These are phyloP conservation scores for Xylaria sp. DNA, from an alignment of 495 filamentous ascomycete species.

Conservation along the genomic window DNA sequence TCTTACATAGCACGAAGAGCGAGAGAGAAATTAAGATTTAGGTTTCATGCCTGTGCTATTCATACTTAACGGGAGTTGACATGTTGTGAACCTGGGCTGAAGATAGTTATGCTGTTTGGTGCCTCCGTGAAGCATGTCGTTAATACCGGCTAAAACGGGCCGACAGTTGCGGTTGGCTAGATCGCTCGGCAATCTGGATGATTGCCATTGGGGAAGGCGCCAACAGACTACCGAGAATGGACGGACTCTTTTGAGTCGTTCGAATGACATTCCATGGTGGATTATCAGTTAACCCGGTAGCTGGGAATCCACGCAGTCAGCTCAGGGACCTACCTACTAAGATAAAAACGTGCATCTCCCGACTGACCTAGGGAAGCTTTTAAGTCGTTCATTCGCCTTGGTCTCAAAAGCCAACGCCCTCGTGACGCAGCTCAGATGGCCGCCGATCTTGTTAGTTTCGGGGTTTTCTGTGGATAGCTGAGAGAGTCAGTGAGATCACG, in stretches of 20 bases:
- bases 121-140: not conserved
- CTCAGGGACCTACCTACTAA: not conserved
- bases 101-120: not conserved
- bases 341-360: not conserved
- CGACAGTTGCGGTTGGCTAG: constrained; percentile 8
- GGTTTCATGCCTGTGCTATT: not conserved
- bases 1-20: not conserved
- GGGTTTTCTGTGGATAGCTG: not conserved
- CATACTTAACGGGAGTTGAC: not conserved
- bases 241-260: not conserved
- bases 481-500: not conserved
- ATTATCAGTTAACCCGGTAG: constrained; percentile 17
- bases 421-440: not conserved
- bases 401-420: not conserved
- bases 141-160: constrained; percentile 13
- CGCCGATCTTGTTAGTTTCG: not conserved
- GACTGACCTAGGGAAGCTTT: not conserved
- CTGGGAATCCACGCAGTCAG: constrained; percentile 1
- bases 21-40: not conserved
- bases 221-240: not conserved
- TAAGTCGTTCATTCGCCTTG: not conserved
- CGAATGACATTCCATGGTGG: not conserved
- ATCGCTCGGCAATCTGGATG: constrained; percentile 19
- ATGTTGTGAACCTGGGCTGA: not conserved
- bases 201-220: constrained; percentile 21